Conservation (phyloP, 768 basidiomycete species). For the Boletellus ananas region DNA sequence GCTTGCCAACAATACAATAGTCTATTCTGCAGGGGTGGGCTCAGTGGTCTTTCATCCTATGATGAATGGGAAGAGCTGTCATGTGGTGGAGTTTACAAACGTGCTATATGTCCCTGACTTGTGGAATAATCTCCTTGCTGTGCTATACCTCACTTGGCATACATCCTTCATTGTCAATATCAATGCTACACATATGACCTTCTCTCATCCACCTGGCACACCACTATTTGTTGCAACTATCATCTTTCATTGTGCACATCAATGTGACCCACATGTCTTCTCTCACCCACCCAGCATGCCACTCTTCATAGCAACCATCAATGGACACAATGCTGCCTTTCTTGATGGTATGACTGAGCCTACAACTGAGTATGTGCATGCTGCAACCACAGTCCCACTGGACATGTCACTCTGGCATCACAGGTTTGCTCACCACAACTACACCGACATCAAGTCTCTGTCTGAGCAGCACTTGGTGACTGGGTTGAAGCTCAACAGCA, state of each 20-base stretch:
- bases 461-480: too few species aligned
- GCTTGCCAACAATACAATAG: too few species aligned
- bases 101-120: constrained; percentile 20
- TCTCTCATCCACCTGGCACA: too few species aligned
- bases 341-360: constrained; percentile 14
- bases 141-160: constrained; percentile 11
- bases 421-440: constrained; percentile 14
- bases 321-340: constrained; percentile 15
- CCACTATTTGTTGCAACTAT: too few species aligned
- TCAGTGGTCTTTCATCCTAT: constrained; percentile 8
- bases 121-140: constrained; percentile 14
- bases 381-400: constrained; percentile 5
- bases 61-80: constrained; percentile 4
- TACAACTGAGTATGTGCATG: neutral
- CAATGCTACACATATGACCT: too few species aligned
- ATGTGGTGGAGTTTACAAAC: too few species aligned
- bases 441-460: too few species aligned
- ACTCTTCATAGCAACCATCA: constrained; percentile 1
- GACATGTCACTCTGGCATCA: constrained; percentile 21
- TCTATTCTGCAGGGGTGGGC: too few species aligned
- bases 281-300: neutral
- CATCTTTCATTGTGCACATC: too few species aligned
- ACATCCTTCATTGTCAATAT: constrained; percentile 4
- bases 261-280: neutral
- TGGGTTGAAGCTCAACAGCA: too few species aligned